phyloP scores from a whole-genome alignment of 257 asterid species.

The Eucommia ulmoides region DNA sequence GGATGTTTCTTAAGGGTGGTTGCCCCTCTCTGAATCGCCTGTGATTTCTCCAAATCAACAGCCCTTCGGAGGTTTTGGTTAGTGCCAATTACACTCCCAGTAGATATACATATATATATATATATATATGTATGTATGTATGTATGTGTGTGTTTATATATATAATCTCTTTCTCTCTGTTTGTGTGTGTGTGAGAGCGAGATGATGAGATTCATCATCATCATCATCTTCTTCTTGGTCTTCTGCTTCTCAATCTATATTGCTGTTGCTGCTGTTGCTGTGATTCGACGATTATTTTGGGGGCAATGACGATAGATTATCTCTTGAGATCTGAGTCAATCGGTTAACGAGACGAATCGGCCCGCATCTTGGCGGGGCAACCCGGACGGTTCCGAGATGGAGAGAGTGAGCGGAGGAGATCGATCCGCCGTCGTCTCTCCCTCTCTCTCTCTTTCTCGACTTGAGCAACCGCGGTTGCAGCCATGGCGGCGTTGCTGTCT shows the following conservation, averaged over 20 bases:
- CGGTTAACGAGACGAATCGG: constrained; percentile 11
- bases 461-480: constrained; percentile 12
- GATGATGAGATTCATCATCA: not conserved
- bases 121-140: no score
- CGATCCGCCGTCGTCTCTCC: constrained; percentile 3
- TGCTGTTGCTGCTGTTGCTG: not conserved
- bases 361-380: constrained; percentile 38
- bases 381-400: constrained; percentile 12
- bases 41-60: constrained; percentile 12
- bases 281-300: constrained; percentile 4
- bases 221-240: not conserved
- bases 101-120: no score
- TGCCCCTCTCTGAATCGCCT: constrained; percentile 35
- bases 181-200: not conserved
- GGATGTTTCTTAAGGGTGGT: constrained; percentile 32
- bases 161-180: constrained; percentile 8
- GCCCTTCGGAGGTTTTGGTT: constrained; percentile 9
- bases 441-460: not conserved
- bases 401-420: constrained; percentile 10
- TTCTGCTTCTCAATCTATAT: not conserved
- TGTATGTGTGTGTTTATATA: constrained; percentile 3
- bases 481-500: constrained; percentile 5
- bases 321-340: not conserved
- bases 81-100: constrained; percentile 1
- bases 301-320: constrained; percentile 5